Percentiles rank a stretch among this genome's conserved stretches.
These are phyloP conservation scores for Boletus mariae DNA, from an alignment of 1,284 basidiomycete species.

Conservation along the genomic window DNA sequence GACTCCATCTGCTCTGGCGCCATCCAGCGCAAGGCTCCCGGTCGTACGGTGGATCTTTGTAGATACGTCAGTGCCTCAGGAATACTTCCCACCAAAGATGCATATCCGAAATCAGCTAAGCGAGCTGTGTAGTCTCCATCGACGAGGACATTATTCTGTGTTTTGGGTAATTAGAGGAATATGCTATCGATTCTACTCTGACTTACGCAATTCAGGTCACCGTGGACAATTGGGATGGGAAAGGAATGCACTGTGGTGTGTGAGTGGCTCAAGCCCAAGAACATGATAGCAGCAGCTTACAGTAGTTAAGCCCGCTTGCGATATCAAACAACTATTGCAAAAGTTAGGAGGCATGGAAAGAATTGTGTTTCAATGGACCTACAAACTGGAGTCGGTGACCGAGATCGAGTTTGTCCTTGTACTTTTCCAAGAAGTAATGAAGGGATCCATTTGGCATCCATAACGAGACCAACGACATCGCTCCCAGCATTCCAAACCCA, in stretches of 20 bases:
- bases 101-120: no score
- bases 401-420: not conserved
- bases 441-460: constrained; percentile 15
- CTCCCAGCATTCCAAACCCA: constrained; percentile 11
- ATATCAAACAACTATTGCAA: constrained; percentile 1
- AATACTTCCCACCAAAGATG: no score
- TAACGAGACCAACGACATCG: constrained; percentile 13
- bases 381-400: constrained; percentile 11
- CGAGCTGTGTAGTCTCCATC: no score
- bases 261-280: constrained; percentile 1
- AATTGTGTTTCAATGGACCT: not conserved
- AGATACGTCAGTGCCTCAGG: no score
- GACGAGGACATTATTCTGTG: no score
- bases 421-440: constrained; percentile 2
- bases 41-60: no score
- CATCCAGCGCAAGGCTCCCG: not conserved
- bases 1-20: not conserved
- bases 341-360: not conserved
- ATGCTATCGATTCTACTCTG: not conserved
- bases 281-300: not conserved
- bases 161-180: no score
- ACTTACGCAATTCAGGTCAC: not conserved
- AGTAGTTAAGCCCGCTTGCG: constrained; percentile 11
- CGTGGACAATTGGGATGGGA: not conserved
- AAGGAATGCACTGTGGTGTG: not conserved